Conservation (phyloP, 1,284 basidiomycete species). For the Rhodotorula sp. region DNA sequence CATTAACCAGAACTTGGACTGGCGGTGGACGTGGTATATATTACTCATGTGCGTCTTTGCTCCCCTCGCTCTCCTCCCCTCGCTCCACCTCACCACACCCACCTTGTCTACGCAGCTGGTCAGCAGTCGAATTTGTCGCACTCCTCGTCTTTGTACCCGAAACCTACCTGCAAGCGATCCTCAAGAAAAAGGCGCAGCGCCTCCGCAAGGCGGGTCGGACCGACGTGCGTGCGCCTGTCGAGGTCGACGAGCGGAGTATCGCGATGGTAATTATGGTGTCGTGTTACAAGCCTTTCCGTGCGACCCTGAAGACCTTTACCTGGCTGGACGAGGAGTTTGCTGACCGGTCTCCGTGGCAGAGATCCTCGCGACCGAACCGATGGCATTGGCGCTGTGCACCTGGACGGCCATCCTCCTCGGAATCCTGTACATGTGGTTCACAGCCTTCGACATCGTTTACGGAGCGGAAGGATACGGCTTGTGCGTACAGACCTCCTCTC, state of each 20-base stretch:
- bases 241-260: conserved; percentile 56
- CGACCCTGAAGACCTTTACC: conserved; percentile 45
- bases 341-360: conserved; percentile 53
- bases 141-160: conserved; percentile 62
- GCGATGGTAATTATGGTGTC: conserved; percentile 56
- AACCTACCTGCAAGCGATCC: conserved; percentile 67
- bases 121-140: conserved; percentile 47
- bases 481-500: conserved; percentile 33
- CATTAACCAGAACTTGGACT: conserved; percentile 58
- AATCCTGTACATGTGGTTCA: conserved; percentile 67
- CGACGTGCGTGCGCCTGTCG: conserved; percentile 61
- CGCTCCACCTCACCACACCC: conserved; percentile 25
- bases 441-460: conserved; percentile 71
- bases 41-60: conserved; percentile 54
- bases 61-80: not conserved
- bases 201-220: conserved; percentile 58
- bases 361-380: conserved; percentile 66
- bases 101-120: conserved; percentile 46
- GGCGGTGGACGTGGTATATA: conserved; percentile 76
- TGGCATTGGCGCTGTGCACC: conserved; percentile 67
- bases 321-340: not conserved
- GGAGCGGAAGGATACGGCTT: conserved; percentile 64
- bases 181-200: conserved; percentile 58
- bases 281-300: conserved; percentile 70
- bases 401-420: conserved; percentile 67